Evolutionary conservation across 1,284 basidiomycete genomes (phyloP), one percentile per base, ranked within the genome.

Genomic region (Leccinum angustisporum): DNA sequence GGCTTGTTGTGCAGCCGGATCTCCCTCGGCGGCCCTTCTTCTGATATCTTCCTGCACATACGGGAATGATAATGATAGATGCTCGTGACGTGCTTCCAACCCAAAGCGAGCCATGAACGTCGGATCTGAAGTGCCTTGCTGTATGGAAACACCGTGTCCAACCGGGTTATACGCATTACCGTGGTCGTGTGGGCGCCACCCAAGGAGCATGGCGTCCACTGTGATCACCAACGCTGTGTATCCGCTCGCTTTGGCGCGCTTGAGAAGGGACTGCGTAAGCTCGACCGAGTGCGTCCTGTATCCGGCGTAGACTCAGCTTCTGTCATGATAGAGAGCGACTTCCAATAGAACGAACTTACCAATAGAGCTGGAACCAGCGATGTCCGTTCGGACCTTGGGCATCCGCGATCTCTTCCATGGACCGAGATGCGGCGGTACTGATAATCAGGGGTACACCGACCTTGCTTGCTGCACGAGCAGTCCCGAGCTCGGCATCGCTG

Each of bases 361-460:
- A 91, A 73, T 94, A 94, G 8, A 94, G 81, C 74, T 95, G 92
- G 75, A 85, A 95, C 86, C 87, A 94, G 30, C 91, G 80, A 33
- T 83, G 78, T 0, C 84, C 80, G 60, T 80, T 75, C 1, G 63
- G 62, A 1, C 85, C 87, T 62, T 87, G 91, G 1, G 83, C 88
- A 59, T 79, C 75, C 5, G 85, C 91, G 1, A 92, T 86, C 40
- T 85, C 84, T 71, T 94, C 92, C 67, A 94, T 88, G 10, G 86
- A 83, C 30, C 86, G 81, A 14, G 83, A 81, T 0, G 88, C 81
- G 2, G 87, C 90, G 0, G 91, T 88, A 61, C 90, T 92, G 67
- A 94, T 79, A 65, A 88, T 83, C 68, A 86, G 85, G 0, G 90
- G 88, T 0, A 94, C 77, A 0, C 84, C 84, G 2, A 92, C 78